These are phyloP conservation scores for Nematodospora valgi DNA, from an alignment of 805 yeast genomes.

Conservation along the genomic window DNA sequence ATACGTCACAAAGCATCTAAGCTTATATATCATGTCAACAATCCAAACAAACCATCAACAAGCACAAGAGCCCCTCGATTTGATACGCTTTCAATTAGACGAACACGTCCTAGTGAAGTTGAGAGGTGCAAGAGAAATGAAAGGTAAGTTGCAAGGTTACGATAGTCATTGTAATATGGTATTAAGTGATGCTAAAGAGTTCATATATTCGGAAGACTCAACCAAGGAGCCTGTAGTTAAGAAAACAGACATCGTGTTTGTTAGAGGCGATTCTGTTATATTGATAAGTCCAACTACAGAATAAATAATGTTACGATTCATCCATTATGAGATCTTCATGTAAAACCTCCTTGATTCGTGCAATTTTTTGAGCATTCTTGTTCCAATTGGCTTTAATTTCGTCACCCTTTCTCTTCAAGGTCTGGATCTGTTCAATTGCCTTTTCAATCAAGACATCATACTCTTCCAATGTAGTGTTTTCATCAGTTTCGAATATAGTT, in stretches of 20 bases:
- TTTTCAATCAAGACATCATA: slow-evolving; percentile 28
- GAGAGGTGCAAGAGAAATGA: slow-evolving; percentile 90
- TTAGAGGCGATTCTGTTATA: slow-evolving; percentile 97
- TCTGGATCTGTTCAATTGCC: slow-evolving; percentile 23
- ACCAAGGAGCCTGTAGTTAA: slow-evolving; percentile 28
- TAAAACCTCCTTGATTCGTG: slow-evolving; percentile 22
- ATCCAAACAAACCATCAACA: slow-evolving; percentile 29
- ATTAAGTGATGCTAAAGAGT: slow-evolving; percentile 87
- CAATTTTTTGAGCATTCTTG: slow-evolving; percentile 29
- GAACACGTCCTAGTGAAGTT: slow-evolving; percentile 84
- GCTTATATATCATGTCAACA: slow-evolving; percentile 22
- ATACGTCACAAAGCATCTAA: neutral
- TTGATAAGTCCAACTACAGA: slow-evolving; percentile 53
- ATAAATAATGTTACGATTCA: slow-evolving; percentile 9
- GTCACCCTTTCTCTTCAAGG: slow-evolving; percentile 27
- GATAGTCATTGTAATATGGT: slow-evolving; percentile 97
- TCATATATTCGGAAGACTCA: slow-evolving; percentile 46
- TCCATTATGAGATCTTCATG: slow-evolving; percentile 12
- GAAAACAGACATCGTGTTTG: slow-evolving; percentile 83
- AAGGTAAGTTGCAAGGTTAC: slow-evolving; percentile 87
- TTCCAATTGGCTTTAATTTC: slow-evolving; percentile 34
- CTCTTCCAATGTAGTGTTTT: slow-evolving; percentile 20
- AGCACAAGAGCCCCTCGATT: slow-evolving; percentile 78
- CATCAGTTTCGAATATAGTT: slow-evolving; percentile 16
- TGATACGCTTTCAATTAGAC: slow-evolving; percentile 80